Base-by-base conservation (phyloP, 2,329 filamentous ascomycete genomes). In the Xylaria polymorpha region DNA sequence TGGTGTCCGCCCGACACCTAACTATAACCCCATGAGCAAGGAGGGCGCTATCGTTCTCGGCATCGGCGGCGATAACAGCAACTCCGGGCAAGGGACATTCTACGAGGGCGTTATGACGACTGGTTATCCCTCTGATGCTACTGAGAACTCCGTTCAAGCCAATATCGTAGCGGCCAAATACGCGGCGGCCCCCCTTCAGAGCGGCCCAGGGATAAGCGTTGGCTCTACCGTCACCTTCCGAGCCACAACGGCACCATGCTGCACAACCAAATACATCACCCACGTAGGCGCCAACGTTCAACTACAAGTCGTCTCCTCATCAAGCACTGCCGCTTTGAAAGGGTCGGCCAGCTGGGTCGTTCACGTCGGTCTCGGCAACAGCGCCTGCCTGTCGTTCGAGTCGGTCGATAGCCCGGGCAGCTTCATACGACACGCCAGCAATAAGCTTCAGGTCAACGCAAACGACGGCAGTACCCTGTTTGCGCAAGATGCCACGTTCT, bases 41-140 rank as follows among this genome's bases (percentile, higher is more conserved):
- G 88, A 91, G 74, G 88, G 88, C 18, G 85, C 88, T 66, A 88
- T 91, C 51, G 83, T 91, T 67, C 86, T 91, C 18, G 89, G 89
- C n/a, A 90, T 90, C 61, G 89, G 89, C 18, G 89, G 89, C 9
- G 89, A 91, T 72, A 91, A 89, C 79, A 88, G 86, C 74, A 80
- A 81, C 72, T 74, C 85, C 48, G 88, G 83, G 0, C 86, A 90
- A 74, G 88, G 89, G 29, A 90, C 88, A 0, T 89, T 89, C 74
- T 88, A 90, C 77, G 88, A 91, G 78, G 88, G 88, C 37, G 87
- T 86, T 35, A 88, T 91, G 86, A 90, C 88, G 14, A 78, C 81
- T 0, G 88, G 88, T 0, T 91, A 90, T 73, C 88, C 89, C 0
- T 83, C 85, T 0, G 87, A 90, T 70, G 83, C 81, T 10, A 87